Conservation (phyloP, 1,284 basidiomycete species). For the Xerocomus minutiporus region DNA sequence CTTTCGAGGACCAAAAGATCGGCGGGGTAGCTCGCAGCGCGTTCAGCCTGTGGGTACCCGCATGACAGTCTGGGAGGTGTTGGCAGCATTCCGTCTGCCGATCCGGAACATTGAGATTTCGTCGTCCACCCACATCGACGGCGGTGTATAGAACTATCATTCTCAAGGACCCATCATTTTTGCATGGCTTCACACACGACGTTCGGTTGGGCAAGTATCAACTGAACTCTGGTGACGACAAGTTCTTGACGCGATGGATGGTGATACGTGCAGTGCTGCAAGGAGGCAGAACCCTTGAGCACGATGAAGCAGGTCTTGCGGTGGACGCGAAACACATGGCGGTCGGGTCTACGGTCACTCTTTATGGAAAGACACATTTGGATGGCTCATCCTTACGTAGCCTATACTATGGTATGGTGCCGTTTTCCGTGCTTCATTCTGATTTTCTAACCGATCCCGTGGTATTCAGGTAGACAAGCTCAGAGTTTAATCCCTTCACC, state of each 20-base stretch:
- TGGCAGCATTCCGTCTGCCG: too few relatives aligned
- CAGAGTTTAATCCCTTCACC: constrained; percentile 61
- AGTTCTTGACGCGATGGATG: constrained; percentile 95
- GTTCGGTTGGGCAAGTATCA: constrained; percentile 91
- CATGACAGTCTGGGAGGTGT: too few relatives aligned
- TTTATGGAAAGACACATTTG: constrained; percentile 71
- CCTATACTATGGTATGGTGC: constrained; percentile 74
- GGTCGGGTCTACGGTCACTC: constrained; percentile 31
- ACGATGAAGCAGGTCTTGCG: constrained; percentile 86
- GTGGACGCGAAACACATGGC: constrained; percentile 82
- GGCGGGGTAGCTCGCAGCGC: too few relatives aligned
- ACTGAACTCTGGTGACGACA: constrained; percentile 61
- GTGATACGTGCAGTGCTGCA: constrained; percentile 70
- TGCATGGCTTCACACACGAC: constrained; percentile 50
- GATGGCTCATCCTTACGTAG: constrained; percentile 86
- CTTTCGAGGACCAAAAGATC: too few relatives aligned
- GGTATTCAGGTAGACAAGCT: constrained; percentile 76
- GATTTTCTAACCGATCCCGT: not conserved
- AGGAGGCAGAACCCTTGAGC: constrained; percentile 83
- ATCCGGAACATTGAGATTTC: constrained; percentile 44
- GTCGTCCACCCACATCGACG: constrained; percentile 84
- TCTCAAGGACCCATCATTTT: not conserved
- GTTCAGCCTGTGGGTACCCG: too few relatives aligned
- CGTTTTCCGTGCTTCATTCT: constrained; percentile 1
- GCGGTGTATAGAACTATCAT: constrained; percentile 45